Base-by-base conservation (phyloP, 2,329 filamentous ascomycete genomes). In the Teratosphaeria viscida region DNA sequence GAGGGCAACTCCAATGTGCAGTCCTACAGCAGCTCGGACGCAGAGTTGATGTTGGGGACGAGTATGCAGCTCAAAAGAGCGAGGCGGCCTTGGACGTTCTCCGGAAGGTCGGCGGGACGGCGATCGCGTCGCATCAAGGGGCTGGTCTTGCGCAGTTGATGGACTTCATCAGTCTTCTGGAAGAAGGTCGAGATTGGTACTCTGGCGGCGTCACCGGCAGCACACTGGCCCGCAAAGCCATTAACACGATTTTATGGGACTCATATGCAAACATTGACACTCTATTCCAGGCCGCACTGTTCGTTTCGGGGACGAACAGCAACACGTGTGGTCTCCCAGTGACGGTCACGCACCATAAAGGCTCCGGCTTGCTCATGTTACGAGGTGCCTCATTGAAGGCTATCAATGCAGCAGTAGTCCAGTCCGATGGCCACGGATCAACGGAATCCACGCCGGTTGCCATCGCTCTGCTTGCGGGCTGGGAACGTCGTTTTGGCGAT, bases 401-500 rank as follows among this genome's bases (percentile, higher is more conserved):
- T 5, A 62, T 67, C 7, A 60, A 66, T 37, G 37, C 27, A 8
- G 59, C 63, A 2, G 56, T 66, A 8, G 23, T 60, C 26, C 34
- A 49, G n/a, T 56, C 43, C 6, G 57, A 62, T 10, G 55, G 57
- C 27, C 54, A 54, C 7, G 55, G 58, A 4, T 59, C 56, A 23
- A 63, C 62, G n/a, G 58, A 61, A 39, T 55, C 62, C 52, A 61
- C 64, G 7, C 64, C 64, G 6, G 55, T 67, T 11, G 63, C 64
- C 0, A 63, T 67, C 14, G 66, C 66, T 7, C 56, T 67, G 3
- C 60, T 67, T 14, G 66, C 66, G 27, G 66, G 65, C 11, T 67
- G 66, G 66, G 66, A 67, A 47, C 60, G 62, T 10, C 61, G 62
- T 5, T 67, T 62, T n/a, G 66, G 66, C 8, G 66, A 67, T 29